phyloP scores from a whole-genome alignment of 176 grass and related monocot genomes.

The Thalia dealbata region DNA sequence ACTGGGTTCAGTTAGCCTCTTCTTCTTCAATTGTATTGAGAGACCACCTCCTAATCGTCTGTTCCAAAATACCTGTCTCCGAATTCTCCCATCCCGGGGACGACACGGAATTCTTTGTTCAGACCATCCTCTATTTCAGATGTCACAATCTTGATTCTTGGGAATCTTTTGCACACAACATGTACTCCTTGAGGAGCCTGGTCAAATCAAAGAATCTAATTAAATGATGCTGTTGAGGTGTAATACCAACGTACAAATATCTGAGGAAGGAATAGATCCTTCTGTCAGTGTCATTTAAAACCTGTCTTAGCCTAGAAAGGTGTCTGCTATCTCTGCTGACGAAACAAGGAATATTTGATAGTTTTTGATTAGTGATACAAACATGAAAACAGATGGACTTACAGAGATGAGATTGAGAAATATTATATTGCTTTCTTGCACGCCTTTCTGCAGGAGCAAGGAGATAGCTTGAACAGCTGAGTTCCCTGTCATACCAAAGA shows the following conservation, averaged over 20 bases:
- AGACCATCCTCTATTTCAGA: slow-evolving; percentile 11
- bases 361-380: background rate
- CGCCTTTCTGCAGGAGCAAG: slow-evolving; percentile 66
- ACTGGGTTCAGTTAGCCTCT: background rate
- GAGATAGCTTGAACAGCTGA: slow-evolving; percentile 78
- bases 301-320: background rate
- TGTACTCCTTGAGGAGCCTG: slow-evolving; percentile 15
- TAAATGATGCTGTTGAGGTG: background rate
- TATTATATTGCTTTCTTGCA: slow-evolving; percentile 77
- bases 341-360: background rate
- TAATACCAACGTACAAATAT: background rate
- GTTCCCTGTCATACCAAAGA: slow-evolving; percentile 42
- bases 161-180: slow-evolving; percentile 13
- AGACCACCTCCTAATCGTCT: background rate
- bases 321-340: background rate
- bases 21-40: background rate
- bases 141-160: slow-evolving; percentile 14
- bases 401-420: slow-evolving; percentile 95
- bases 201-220: background rate
- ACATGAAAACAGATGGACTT: slow-evolving; percentile 3
- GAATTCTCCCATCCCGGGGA: slow-evolving; percentile 8
- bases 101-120: slow-evolving; percentile 1
- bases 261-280: background rate
- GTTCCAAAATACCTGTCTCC: slow-evolving; percentile 11
- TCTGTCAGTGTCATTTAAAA: background rate